Percentiles rank a stretch among this genome's conserved stretches.
Evolutionary conservation across 1,284 basidiomycete genomes (phyloP).

Genomic region (Apiotrichum gamsii): DNA sequence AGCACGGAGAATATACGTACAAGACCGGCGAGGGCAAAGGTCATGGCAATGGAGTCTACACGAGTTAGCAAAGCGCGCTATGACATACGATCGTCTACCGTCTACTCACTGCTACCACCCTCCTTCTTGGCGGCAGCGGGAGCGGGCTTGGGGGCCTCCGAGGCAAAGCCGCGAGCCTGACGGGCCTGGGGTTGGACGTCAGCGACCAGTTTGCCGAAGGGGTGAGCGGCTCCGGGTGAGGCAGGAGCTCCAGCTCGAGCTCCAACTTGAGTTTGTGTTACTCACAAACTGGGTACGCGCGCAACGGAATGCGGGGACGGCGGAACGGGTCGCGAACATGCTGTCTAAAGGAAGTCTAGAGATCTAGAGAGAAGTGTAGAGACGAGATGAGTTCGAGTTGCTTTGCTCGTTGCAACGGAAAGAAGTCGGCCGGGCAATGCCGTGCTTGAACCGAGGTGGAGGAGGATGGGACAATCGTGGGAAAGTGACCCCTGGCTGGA

Average conservation of each 20-base stretch:
- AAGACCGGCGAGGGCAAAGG: conserved; percentile 32
- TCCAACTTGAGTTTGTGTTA: too few species aligned
- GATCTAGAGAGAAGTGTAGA: not conserved
- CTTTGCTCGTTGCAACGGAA: too few species aligned
- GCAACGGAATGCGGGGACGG: conserved; percentile 14
- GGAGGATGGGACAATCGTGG: not conserved
- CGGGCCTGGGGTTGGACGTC: not conserved
- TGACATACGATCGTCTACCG: too few species aligned
- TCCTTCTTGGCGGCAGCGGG: not conserved
- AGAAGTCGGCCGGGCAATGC: not conserved
- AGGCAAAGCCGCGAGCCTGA: conserved; percentile 6
- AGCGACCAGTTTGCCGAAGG: not conserved
- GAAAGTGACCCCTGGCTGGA: too few species aligned
- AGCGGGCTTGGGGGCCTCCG: not conserved
- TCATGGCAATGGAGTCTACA: conserved; percentile 16
- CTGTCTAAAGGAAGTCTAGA: too few species aligned
- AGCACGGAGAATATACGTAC: conserved; percentile 16
- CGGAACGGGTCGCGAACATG: conserved; percentile 13
- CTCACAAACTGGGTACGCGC: conserved; percentile 10
- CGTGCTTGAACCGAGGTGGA: not conserved
- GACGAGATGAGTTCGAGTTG: too few species aligned
- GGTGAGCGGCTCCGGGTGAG: not conserved
- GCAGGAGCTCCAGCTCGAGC: too few species aligned
- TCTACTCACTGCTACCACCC: conserved; percentile 18
- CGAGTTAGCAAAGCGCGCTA: too few species aligned